These are phyloP conservation scores for Licmophora abbreviata DNA, from an alignment of 108 stramenopile species.

Conservation along the genomic window DNA sequence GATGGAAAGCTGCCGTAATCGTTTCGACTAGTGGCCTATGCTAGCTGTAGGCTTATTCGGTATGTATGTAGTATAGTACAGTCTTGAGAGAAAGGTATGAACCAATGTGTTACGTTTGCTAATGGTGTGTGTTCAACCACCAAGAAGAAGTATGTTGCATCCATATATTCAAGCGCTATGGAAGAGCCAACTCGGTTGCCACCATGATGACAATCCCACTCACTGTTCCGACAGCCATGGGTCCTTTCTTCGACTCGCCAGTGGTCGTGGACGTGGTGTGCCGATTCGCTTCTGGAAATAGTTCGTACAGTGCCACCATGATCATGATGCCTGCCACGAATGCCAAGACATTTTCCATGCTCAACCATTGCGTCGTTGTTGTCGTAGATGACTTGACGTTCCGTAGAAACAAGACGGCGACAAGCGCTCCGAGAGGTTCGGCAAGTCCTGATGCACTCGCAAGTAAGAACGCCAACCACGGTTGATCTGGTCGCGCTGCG, in stretches of 20 bases:
- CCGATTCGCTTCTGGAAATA: constrained; percentile 65
- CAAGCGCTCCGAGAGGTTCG: constrained; percentile 63
- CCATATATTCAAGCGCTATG: not conserved
- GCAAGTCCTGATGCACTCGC: constrained; percentile 68
- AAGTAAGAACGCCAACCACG: constrained; percentile 62
- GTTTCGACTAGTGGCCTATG: not conserved
- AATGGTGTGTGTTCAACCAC: not conserved
- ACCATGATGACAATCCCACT: constrained; percentile 47
- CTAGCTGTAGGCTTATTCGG: not conserved
- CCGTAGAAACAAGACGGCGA: constrained; percentile 29
- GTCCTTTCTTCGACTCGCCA: too few relatives aligned
- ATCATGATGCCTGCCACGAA: constrained; percentile 84
- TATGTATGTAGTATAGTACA: not conserved
- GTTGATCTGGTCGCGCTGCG: constrained; percentile 63
- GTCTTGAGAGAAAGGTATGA: not conserved
- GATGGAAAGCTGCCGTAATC: not conserved
- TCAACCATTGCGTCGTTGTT: constrained; percentile 9
- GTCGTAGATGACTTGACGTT: not conserved
- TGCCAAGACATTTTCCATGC: constrained; percentile 70
- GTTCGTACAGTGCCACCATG: constrained; percentile 60
- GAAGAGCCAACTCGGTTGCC: constrained; percentile 24
- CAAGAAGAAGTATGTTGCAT: not conserved
- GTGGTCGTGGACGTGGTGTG: constrained; percentile 20
- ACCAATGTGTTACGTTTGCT: not conserved
- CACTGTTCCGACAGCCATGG: constrained; percentile 29